Evolutionary conservation across 2,329 filamentous ascomycete species (phyloP), one percentile per base, ranked within the genome.

Genomic region (Sclerotiophoma versabilis): DNA sequence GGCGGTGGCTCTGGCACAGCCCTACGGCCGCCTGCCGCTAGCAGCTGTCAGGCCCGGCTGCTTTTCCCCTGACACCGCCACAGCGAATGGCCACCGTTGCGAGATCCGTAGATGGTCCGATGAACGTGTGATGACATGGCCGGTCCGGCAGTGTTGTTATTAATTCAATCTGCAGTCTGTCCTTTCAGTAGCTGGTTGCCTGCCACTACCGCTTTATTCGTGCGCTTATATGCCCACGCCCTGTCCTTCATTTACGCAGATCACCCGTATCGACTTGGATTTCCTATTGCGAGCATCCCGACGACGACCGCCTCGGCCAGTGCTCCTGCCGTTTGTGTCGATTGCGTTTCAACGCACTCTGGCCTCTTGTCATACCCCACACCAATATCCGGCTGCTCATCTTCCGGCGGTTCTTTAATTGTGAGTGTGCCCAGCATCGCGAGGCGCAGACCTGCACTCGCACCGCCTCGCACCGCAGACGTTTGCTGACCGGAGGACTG

Each of bases 351-450:
- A 59, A 68, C 64, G 68, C 69, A 72, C 71, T 67, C 69, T 75
- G 72, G 68, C 73, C 70, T 74, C 66, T 75, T 75, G 65, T 59
- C 62, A 34, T 53, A 48, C 68, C 62, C 66, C 63, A 57, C 64
- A 50, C 60, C 48, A 62, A 57, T 60, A 64, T 49, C 63, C 52
- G 52, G 52, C 41, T 50, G 52, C 41, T 41, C 33, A 56, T 50
- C 41, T 36, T 38, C 53, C 47, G 52, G 46, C 47, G 20, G 34
- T 45, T 58, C 57, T 55, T 52, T 55, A 41, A 54, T 41, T 49
- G 51, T 54, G 39, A 54, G 51, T 46, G 8, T 26, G 15, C 39
- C 51, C 51, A 26, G 36, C 25, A 26, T 42, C 39, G 45, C 41
- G 34, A 45, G 45, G 34, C 29, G 45, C 51, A 45, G 30, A 46